Base-by-base conservation (phyloP, 1,284 basidiomycete genomes). In the Irpex rosettiformis region DNA sequence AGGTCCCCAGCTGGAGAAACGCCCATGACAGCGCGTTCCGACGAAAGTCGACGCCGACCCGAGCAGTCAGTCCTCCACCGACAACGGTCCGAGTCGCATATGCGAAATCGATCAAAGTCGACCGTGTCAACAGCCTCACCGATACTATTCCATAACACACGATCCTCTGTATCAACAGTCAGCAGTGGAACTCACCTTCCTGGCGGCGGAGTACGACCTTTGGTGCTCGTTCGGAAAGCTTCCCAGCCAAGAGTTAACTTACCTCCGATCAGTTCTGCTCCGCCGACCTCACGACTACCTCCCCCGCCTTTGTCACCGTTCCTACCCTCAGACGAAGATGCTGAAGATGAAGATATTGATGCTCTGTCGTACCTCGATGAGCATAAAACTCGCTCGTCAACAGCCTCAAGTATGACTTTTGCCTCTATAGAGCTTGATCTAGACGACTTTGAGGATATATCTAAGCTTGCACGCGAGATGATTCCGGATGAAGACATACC, bases 341-440 rank as follows among this genome's bases (percentile, higher is more conserved):
- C 61, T 22, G 43, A 53, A 40, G 59, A 43, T 2, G 63, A 64
- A 18, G 65, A 62, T n/a, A 54, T 62, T 0, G 65, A 68, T 3
- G 61, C 63, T 4, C 33, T 69, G 10, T 63, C 63, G 22, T 70
- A 70, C 59, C 57, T 79, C 72, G 58, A 82, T 77, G 22, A 13
- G 10, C 48, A n/a, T 2, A 24, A 27, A 8, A 62, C 76, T 77
- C 66, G 77, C 73, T 69, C 73, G 70, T 64, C 79, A 69, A 64
- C 70, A 73, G 57, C 77, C 72, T 68, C 68, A 3, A 70, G 67
- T 40, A 42, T 71, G 60, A 69, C 66, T 52, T 70, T 70, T 43
- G 68, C 68, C 11, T 67, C 69, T 1, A 66, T 48, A 27, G 62
- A 62, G 53, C 18, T 63, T 48, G 52, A 54, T 25, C 45, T 51